Base-by-base conservation (phyloP, 805 yeast species). In the Candida succiphila region DNA sequence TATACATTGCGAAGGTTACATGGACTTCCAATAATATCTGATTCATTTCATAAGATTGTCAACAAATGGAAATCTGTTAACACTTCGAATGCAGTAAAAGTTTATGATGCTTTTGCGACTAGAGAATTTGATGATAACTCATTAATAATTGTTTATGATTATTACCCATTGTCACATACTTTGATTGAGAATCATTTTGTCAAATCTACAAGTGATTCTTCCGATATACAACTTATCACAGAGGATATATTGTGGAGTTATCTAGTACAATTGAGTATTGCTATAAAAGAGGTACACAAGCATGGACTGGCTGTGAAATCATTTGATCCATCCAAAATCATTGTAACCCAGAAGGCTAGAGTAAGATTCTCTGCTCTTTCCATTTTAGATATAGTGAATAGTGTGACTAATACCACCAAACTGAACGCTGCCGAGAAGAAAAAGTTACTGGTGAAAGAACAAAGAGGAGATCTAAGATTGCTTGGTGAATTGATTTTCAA, bases 61-160 rank as follows among this genome's bases (percentile, higher is more conserved):
- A 75, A 77, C 44, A 65, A 58, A 40, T 89, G 96, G 96, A 70
- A 62, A 37, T 61, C 61, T 12, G 41, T 79, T 17, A 57, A 60
- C 7, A 58, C 62, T 41, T 69, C 85, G 3, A 78, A 79, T 45
- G 60, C 85, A 17, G 83, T 82, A 1, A 65, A 69, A 27, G 58
- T 86, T 5, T 69, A 72, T 28, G 96, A 88, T 51, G 86, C 92
- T 6, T 89, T 92, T 54, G 79, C 95, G 1, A 76, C 89, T 5
- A 72, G 86, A 36, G 80, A 86, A 5, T 92, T 92, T 61, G 89
- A 85, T 29, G 92, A 83, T 45, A 66, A 68, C 31, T 77, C 92
- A 1, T 64, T 92, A 36, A 69, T 86, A 27, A 61, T 87, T 29
- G 79, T 83, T 4, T 85, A 86, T 56, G 96, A 89, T 49, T 92